Conservation (phyloP, 2,329 filamentous ascomycete species). For the Alternaria arborescens region DNA sequence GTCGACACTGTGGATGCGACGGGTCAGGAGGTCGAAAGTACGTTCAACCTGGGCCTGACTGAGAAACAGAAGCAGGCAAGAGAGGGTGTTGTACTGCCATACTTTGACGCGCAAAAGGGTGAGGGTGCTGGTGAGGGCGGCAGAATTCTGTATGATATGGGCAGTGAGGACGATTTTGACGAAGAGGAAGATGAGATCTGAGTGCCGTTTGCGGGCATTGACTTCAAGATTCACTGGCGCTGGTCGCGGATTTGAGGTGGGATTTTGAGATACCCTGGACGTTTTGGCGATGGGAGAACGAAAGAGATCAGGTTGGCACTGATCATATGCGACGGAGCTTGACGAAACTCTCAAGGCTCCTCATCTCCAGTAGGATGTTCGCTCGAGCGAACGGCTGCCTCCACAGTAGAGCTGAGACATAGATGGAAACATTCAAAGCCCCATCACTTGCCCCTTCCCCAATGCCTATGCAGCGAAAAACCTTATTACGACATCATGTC, state of each 20-base stretch:
- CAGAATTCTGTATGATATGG: slow-evolving; percentile 96
- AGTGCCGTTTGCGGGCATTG: slow-evolving; percentile 1
- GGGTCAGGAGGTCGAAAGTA: slow-evolving; percentile 61
- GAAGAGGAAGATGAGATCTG: slow-evolving; percentile 93
- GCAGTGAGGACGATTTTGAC: slow-evolving; percentile 94
- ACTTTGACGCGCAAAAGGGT: slow-evolving; percentile 93
- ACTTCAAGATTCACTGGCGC: background rate
- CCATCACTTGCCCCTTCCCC: too few species aligned
- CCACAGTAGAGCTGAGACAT: background rate
- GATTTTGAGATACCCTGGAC: slow-evolving; percentile 20
- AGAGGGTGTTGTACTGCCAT: slow-evolving; percentile 90
- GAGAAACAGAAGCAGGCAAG: slow-evolving; percentile 88
- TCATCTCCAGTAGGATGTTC: background rate
- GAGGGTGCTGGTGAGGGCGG: slow-evolving; percentile 78
- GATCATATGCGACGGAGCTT: background rate
- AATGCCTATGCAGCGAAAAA: accelerated
- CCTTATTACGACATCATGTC: too few species aligned
- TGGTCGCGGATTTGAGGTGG: slow-evolving; percentile 4
- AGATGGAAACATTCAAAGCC: background rate
- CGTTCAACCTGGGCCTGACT: slow-evolving; percentile 86
- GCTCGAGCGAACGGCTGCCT: background rate
- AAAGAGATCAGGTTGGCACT: background rate
- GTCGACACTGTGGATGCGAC: slow-evolving; percentile 35
- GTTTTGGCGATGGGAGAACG: slow-evolving; percentile 1
- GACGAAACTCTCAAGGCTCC: background rate